phyloP scores from a whole-genome alignment of 768 basidiomycete genomes.

The Plicaturopsis crispa region DNA sequence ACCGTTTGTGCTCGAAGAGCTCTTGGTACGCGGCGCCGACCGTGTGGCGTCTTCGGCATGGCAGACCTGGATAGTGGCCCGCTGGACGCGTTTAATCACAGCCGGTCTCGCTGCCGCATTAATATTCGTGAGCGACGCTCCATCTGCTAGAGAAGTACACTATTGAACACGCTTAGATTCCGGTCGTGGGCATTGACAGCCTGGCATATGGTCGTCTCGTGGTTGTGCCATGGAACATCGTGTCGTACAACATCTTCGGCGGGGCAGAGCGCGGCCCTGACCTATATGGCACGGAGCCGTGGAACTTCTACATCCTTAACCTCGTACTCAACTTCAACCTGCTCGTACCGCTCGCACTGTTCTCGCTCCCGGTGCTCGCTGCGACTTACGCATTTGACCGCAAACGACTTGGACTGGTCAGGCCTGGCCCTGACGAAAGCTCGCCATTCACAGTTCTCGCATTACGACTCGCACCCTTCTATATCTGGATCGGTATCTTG shows the following conservation, averaged over 20 bases:
- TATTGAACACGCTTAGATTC: conserved; percentile 45
- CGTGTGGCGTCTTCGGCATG: conserved; percentile 37
- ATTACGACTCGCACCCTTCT: conserved; percentile 79
- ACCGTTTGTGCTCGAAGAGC: conserved; percentile 87
- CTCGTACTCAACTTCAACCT: conserved; percentile 93
- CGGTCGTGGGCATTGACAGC: conserved; percentile 78
- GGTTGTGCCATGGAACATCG: conserved; percentile 88
- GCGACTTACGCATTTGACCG: conserved; percentile 71
- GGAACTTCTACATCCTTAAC: conserved; percentile 82
- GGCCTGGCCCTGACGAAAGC: conserved; percentile 47
- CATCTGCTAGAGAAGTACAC: background rate
- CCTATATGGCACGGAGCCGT: conserved; percentile 88
- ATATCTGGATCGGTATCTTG: conserved; percentile 84
- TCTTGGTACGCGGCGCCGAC: conserved; percentile 73
- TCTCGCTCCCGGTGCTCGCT: conserved; percentile 70
- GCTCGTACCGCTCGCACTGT: conserved; percentile 69
- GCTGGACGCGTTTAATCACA: conserved; percentile 50
- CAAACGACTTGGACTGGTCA: conserved; percentile 59
- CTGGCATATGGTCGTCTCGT: conserved; percentile 75
- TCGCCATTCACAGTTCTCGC: conserved; percentile 76
- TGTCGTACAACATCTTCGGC: conserved; percentile 90
- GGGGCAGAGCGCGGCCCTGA: conserved; percentile 74
- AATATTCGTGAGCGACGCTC: conserved; percentile 45
- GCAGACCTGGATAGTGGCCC: conserved; percentile 47
- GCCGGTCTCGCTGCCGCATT: conserved; percentile 50